phyloP scores from a whole-genome alignment of 768 basidiomycete genomes.

The Imleria badia region DNA sequence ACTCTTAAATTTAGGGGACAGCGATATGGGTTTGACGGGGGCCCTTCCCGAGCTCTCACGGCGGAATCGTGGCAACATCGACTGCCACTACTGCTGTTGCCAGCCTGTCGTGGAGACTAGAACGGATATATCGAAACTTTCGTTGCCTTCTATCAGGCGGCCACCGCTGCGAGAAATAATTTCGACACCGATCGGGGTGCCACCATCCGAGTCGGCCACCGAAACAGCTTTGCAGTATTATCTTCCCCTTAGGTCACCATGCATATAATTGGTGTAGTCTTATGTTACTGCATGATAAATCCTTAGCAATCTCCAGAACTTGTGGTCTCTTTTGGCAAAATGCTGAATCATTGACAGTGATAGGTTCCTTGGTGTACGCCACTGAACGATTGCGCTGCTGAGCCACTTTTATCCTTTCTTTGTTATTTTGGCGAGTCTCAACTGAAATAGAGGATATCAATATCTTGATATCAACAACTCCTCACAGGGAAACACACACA shows the following conservation, averaged over 20 bases:
- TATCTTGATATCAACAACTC: no score
- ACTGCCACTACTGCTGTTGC: not conserved
- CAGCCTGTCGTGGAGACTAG: not conserved
- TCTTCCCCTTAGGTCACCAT: no score
- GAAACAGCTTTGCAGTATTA: not conserved
- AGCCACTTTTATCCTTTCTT: not conserved
- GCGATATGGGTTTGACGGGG: no score
- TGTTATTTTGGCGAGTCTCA: not conserved
- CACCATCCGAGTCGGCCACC: slow-evolving; percentile 9
- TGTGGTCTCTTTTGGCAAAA: slow-evolving; percentile 1
- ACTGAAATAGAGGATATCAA: not conserved
- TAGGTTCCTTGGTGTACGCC: not conserved
- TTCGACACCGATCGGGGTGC: no score
- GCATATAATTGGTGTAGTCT: not conserved
- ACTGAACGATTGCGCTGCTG: not conserved
- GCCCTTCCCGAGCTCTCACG: no score
- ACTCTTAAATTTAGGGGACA: no score
- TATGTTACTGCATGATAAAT: not conserved
- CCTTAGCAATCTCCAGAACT: slow-evolving; percentile 13
- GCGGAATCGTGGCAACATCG: no score
- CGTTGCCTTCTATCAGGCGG: not conserved
- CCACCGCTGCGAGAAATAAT: not conserved
- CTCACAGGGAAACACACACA: no score
- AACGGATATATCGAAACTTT: not conserved
- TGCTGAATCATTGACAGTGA: slow-evolving; percentile 1